Base-by-base conservation (phyloP, 805 yeast species). In the Yarrowia deformans region DNA sequence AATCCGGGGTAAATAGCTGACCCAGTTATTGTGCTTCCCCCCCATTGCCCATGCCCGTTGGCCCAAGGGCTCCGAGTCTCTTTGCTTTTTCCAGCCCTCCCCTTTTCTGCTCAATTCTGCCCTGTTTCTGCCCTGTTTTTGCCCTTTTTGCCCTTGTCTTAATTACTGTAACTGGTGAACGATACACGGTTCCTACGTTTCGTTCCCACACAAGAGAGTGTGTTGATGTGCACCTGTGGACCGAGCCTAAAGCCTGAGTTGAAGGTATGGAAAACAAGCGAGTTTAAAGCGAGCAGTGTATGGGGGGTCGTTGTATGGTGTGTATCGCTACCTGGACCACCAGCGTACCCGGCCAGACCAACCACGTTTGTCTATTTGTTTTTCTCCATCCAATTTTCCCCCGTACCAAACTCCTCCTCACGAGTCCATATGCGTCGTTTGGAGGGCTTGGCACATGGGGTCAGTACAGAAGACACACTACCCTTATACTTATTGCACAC, bases 1-100 rank as follows among this genome's bases (percentile, higher is more conserved):
- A 39, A 54, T 54, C 60, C 60, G 60, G 60, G 60, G 60, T 54
- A 54, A 54, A 54, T 54, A 54, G 34, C 60, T 18, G 29, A 45
- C 49, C 3, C 12, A 19, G 6, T 39, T 23, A 19, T 54, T 54
- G 34, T 54, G 18, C 39, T 19, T 8, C 43, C 56, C 29, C n/a
- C 29, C 29, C 29, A 23, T 23, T 23, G 8, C 10, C 16, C 29
- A 16, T 8, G 29, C 23, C 29, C 29, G 29, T 23, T 23, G 29
- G 29, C 29, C 29, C 29, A 23, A 23, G 29, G n/a, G 29, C 29
- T 23, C 29, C 29, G 29, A 23, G 29, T 23, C 29, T 23, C 10
- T n/a, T 54, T 19, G 16, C 32, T 54, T 54, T 54, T 54, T 23
- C 29, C 12, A 8, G 9, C n/a, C 4, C 35, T 46, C 55, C 29